These are phyloP conservation scores for Agarophyton chilense DNA, from an alignment of 23 red algal species.

Conservation along the genomic window DNA sequence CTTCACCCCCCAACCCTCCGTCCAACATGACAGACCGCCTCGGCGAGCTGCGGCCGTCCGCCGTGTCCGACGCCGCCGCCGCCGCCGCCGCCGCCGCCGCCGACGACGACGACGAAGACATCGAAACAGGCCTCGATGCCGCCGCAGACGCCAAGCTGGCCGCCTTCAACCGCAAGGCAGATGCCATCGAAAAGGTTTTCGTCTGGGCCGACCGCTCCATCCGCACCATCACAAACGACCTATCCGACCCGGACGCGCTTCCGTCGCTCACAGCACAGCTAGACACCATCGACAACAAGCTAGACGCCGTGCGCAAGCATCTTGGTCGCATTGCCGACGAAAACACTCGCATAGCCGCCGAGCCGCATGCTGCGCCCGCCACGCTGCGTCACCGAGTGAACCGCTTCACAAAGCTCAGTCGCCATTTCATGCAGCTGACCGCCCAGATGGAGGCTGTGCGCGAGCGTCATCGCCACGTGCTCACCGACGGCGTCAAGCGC, in stretches of 20 bases:
- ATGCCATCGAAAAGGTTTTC: conserved; percentile 72
- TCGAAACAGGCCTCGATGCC: conserved; percentile 35
- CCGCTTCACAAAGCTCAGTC: conserved; percentile 59
- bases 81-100: neutral
- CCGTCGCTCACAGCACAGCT: conserved; percentile 32
- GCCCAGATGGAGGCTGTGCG: conserved; percentile 19
- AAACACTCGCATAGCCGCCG: conserved; percentile 42
- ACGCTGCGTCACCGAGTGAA: conserved; percentile 47
- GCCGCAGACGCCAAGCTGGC: conserved; percentile 20
- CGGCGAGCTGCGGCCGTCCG: conserved; percentile 33
- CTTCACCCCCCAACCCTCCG: neutral
- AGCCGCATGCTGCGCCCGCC: neutral
- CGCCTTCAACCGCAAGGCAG: conserved; percentile 64
- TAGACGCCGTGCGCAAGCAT: conserved; percentile 69
- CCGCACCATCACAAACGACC: neutral
- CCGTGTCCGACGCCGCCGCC: neutral
- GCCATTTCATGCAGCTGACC: conserved; percentile 64
- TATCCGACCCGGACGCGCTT: conserved; percentile 23
- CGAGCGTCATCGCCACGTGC: conserved; percentile 34
- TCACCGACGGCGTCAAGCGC: conserved; percentile 20
- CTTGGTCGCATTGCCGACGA: conserved; percentile 76
- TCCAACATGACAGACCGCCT: conserved; percentile 53
- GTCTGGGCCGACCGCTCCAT: conserved; percentile 56
- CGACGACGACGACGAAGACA: conserved; percentile 20
- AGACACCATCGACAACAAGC: conserved; percentile 56